A percentile compares a stretch with the other conserved stretches of the same genome.
phyloP scores from a whole-genome alignment of 371 early-diverging fungal species.

The Parasitella parasitica region DNA sequence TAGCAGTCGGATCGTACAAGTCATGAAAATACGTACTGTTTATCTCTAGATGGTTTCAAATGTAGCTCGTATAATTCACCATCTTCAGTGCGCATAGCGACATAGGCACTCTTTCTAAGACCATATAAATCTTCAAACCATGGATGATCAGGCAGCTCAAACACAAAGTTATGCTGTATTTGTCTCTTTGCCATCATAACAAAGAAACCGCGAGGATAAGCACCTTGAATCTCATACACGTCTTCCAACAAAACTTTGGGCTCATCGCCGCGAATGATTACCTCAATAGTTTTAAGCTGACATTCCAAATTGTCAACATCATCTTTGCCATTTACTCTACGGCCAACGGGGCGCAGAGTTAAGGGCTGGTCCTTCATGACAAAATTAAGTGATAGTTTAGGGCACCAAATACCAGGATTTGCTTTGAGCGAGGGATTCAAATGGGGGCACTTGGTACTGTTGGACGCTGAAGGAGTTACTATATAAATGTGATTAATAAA shows the following conservation, averaged over 20 bases:
- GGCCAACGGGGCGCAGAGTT: background rate
- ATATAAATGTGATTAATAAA: background rate
- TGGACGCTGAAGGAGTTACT: background rate
- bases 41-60: constrained; percentile 65
- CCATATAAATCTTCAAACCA: constrained; percentile 54
- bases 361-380: constrained; percentile 27
- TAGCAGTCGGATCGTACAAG: background rate
- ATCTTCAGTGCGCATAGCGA: constrained; percentile 49
- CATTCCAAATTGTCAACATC: constrained; percentile 5
- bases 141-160: constrained; percentile 59
- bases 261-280: constrained; percentile 35
- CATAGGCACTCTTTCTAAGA: constrained; percentile 56
- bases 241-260: constrained; percentile 54
- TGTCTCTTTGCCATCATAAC: constrained; percentile 55
- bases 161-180: constrained; percentile 62
- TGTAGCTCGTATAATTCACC: constrained; percentile 70
- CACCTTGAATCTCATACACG: constrained; percentile 53
- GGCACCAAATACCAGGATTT: constrained; percentile 20
- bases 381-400: constrained; percentile 23
- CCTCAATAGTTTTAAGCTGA: constrained; percentile 27
- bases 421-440: background rate
- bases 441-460: background rate
- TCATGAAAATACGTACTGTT: constrained; percentile 53
- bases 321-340: background rate
- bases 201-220: constrained; percentile 66